Percentiles rank a stretch among this genome's conserved stretches.
Conservation (phyloP, 2,329 filamentous ascomycete genomes). For the Botrytis medusae region DNA sequence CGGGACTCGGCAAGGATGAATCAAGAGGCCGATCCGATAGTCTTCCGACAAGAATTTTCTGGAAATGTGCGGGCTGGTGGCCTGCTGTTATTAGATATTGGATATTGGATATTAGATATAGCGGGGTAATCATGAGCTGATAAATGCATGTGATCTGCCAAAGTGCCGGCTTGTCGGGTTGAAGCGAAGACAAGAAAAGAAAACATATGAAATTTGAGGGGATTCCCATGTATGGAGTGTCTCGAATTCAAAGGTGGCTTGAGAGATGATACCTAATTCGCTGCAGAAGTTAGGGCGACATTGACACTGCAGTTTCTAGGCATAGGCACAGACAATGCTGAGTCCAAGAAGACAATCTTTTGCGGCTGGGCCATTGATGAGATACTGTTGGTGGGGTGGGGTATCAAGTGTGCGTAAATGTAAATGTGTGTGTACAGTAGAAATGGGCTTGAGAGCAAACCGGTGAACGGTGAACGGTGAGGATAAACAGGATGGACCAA, state of each 20-base stretch:
- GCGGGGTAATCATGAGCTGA: slow-evolving; percentile 15
- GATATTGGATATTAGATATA: neutral
- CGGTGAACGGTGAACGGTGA: neutral
- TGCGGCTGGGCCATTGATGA: slow-evolving; percentile 6
- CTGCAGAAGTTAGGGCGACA: neutral
- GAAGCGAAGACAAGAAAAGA: neutral
- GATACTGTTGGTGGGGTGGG: slow-evolving; percentile 2
- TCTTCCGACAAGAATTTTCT: neutral
- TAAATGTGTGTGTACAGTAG: neutral
- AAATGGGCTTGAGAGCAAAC: neutral
- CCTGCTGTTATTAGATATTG: neutral
- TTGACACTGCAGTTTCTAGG: neutral
- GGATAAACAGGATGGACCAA: neutral
- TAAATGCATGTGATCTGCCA: slow-evolving; percentile 10
- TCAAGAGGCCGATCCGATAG: neutral
- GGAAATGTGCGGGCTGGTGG: slow-evolving; percentile 4
- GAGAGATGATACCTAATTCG: neutral
- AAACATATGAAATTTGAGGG: slow-evolving; percentile 2
- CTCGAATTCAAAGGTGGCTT: neutral
- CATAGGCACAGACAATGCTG: neutral
- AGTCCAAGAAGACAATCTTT: neutral
- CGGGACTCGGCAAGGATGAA: slow-evolving; percentile 1
- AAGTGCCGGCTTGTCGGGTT: neutral
- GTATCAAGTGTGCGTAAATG: neutral
- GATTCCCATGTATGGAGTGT: slow-evolving; percentile 5